Evolutionary conservation across 1,284 basidiomycete species (phyloP).

Genomic region (Naganishia cerealis): DNA sequence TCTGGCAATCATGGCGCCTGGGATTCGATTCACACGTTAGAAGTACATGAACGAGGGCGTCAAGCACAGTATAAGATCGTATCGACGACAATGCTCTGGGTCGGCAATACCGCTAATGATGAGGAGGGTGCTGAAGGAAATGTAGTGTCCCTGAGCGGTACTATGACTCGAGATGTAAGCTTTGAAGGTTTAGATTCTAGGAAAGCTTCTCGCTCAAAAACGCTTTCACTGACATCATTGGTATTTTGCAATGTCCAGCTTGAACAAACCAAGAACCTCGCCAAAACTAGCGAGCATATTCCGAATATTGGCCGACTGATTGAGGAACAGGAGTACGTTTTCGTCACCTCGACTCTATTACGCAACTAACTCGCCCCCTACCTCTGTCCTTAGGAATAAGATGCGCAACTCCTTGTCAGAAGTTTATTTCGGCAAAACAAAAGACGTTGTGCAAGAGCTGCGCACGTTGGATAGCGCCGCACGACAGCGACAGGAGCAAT

Average conservation of each 20-base stretch:
- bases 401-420: conserved; percentile 94
- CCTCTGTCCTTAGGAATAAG: conserved; percentile 62
- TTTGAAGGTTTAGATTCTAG: not conserved
- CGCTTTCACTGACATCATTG: conserved; percentile 1
- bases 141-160: conserved; percentile 80
- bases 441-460: conserved; percentile 88
- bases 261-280: conserved; percentile 80
- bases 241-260: conserved; percentile 57
- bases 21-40: conserved; percentile 99
- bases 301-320: conserved; percentile 90
- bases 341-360: not conserved
- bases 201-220: not conserved
- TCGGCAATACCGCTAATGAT: conserved; percentile 62
- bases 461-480: conserved; percentile 83
- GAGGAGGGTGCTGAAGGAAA: conserved; percentile 53
- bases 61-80: conserved; percentile 96
- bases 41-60: conserved; percentile 81
- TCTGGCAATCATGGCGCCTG: conserved; percentile 65
- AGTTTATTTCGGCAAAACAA: conserved; percentile 98
- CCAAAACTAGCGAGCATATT: conserved; percentile 77
- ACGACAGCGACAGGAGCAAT: conserved; percentile 68
- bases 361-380: not conserved
- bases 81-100: conserved; percentile 94
- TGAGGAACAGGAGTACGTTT: conserved; percentile 83
- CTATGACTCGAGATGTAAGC: conserved; percentile 88